Conservation (phyloP, 139 green algal genomes). For the Raphidocelis subcapitata region DNA sequence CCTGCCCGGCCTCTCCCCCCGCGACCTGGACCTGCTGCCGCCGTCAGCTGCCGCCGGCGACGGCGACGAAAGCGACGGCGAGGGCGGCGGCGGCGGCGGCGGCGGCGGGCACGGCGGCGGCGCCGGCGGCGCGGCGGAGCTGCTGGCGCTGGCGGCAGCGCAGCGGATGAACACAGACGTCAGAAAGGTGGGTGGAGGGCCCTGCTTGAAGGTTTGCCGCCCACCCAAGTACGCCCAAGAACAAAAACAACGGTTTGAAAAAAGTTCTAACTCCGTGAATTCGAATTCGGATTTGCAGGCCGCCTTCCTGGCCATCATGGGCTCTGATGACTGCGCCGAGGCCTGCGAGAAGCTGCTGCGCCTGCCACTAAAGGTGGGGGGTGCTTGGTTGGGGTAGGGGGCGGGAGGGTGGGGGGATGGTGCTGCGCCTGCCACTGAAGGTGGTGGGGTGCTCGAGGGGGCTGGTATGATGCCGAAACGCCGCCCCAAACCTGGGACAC, state of each 20-base stretch:
- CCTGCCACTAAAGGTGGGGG: slow-evolving; percentile 70
- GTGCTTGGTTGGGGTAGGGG: not conserved
- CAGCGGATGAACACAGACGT: slow-evolving; percentile 71
- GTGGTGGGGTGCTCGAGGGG: too few relatives aligned
- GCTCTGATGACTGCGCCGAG: slow-evolving; percentile 69
- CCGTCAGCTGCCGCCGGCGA: slow-evolving; percentile 15
- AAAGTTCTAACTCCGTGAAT: too few relatives aligned
- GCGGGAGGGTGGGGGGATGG: not conserved
- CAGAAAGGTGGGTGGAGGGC: not conserved
- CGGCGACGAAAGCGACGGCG: slow-evolving; percentile 1
- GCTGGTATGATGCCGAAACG: too few relatives aligned
- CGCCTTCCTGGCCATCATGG: slow-evolving; percentile 82
- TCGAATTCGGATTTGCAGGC: too few relatives aligned
- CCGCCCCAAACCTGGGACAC: too few relatives aligned
- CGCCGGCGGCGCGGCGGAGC: slow-evolving; percentile 24
- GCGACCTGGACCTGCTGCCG: slow-evolving; percentile 70
- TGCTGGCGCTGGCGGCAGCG: slow-evolving; percentile 62
- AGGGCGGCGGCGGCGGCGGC: slow-evolving; percentile 5
- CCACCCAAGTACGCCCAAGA: too few relatives aligned
- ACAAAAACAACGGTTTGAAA: too few relatives aligned
- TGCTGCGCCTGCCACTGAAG: not conserved
- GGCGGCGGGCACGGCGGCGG: slow-evolving; percentile 9
- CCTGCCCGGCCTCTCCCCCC: slow-evolving; percentile 10
- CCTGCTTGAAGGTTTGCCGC: not conserved
- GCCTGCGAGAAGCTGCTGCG: slow-evolving; percentile 76